phyloP scores from a whole-genome alignment of 176 grass and related monocot genomes.

The Thinopyrum elongatum region DNA sequence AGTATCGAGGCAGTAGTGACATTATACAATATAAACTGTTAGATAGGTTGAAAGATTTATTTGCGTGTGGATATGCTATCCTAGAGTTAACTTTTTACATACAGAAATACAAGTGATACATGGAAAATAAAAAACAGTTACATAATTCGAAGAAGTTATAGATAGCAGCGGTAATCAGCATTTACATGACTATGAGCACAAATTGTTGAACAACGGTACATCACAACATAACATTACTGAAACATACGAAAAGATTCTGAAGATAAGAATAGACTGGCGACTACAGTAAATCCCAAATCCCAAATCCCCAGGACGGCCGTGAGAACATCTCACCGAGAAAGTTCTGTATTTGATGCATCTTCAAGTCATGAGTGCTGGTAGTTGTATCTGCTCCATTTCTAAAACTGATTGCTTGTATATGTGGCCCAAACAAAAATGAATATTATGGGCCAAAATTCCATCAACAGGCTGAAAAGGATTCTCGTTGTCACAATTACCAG shows the following conservation, averaged over 20 bases:
- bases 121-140: not conserved
- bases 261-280: not conserved
- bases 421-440: not conserved
- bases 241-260: not conserved
- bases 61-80: not conserved
- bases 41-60: not conserved
- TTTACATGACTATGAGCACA: not conserved
- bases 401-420: not conserved
- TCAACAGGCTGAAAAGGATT: not conserved
- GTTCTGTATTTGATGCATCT: not conserved
- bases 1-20: not conserved
- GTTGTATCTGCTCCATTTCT: not conserved
- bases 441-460: constrained; percentile 14
- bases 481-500: not conserved
- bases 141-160: not conserved
- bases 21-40: not conserved
- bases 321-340: no score
- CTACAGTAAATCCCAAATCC: not conserved
- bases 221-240: not conserved
- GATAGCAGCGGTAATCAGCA: not conserved
- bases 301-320: not conserved
- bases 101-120: not conserved
- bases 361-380: not conserved
- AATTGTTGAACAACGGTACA: not conserved
- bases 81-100: not conserved